Base-by-base conservation (phyloP, 495 filamentous ascomycete genomes). In the Clohesyomyces aquaticus region DNA sequence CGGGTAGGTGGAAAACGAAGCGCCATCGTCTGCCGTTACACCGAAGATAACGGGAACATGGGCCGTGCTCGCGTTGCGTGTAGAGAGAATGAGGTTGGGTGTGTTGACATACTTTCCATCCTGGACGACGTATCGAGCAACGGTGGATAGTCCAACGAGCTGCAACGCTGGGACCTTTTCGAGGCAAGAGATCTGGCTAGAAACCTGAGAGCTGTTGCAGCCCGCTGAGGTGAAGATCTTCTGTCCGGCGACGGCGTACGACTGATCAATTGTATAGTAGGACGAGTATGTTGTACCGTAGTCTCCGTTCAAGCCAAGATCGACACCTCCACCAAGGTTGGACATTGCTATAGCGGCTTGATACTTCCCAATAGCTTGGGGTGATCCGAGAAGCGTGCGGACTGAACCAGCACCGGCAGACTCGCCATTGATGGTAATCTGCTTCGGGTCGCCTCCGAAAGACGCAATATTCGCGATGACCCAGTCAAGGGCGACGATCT, bases 261-360 rank as follows among this genome's bases (percentile, higher is more conserved):
- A 77, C 55, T 78, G 54, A 4, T 66, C 51, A 27, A 80, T 73
- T n/a, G 77, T 80, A 50, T 77, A 76, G 70, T 81, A 82, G 18
- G 73, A 71, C 35, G 73, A 77, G 66, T 82, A 82, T 0, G 79
- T 81, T 0, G 79, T 80, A 14, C 75, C 80, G 55, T 80, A 81
- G 53, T 75, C 70, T 47, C 72, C 71, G 32, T 51, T 55, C 21
- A 75, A 66, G 9, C 75, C 77, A 21, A 78, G 66, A 22, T 55
- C 66, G 8, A 73, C 74, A 38, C 78, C 72, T 8, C 79, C 80
- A 9, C 80, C 80, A 0, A 82, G 68, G 54, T 81, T 82, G 46
- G 74, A 77, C 68, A 77, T 70, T 41, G 78, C 73, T 1, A 82
- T 74, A 0, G 76, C 79, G 18, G 67, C 74, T 16, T 77, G 70